Evolutionary conservation across 2,329 filamentous ascomycete genomes (phyloP), one percentile per base, ranked within the genome.

Genomic region (Alternaria angustiovoidea): DNA sequence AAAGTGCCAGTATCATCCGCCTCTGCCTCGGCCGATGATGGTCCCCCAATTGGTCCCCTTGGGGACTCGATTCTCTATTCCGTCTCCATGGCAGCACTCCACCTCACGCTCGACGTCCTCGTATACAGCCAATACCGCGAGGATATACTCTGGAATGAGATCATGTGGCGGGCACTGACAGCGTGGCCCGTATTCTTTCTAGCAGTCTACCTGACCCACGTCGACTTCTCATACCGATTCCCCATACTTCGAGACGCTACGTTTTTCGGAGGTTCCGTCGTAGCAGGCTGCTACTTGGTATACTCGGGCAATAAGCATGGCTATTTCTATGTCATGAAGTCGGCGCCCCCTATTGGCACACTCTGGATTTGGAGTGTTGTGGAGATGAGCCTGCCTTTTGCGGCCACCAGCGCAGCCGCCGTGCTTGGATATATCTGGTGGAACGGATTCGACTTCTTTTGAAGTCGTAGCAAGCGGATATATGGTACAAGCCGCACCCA

Each of bases 291-390:
- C 79, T 94, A 93, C 77, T 82, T 97, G 63, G 89, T 98, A 49
- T 84, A 91, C 67, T 88, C 94, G 54, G 93, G 91, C 26, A 98
- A 97, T 72, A 85, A 83, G 30, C 87, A 89, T 66, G 88, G 90
- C 5, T 98, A 97, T 72, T 88, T 96, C 68, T 91, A 91, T 7
- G 89, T 96, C 20, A 94, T 98, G 92, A 96, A 97, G 81, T 89
- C 88, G 64, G 91, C 93, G 0, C 95, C 95, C n/a, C 89, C 93
- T 5, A 78, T 97, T 14, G 95, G 93, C 0, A 94, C 92, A 41
- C 78, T 98, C 18, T 98, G 94, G 94, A 86, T 98, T 5, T 98
- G 94, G 93, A 88, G 91, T 32, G 89, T 98, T 22, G 85, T 98
- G 47, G 95, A 99, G 81, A 85, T 97, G 80, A 86, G 92, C 56